These are phyloP conservation scores for Euphorbia tirucalli DNA, from an alignment of 345 rosid genomes.

Conservation along the genomic window DNA sequence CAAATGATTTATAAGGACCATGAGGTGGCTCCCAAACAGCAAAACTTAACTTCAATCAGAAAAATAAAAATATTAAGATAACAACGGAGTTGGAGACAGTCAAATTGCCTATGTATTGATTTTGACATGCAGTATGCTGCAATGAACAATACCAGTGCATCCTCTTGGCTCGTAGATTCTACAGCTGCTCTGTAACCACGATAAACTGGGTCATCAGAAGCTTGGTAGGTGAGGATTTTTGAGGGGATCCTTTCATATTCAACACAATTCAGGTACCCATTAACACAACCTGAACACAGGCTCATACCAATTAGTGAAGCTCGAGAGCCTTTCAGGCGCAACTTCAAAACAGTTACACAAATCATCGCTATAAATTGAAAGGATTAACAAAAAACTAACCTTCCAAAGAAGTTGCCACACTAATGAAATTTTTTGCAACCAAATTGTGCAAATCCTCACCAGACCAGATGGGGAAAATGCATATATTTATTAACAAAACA, in stretches of 20 bases:
- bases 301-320: slow-evolving; percentile 18
- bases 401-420: slow-evolving; percentile 85
- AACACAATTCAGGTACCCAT: slow-evolving; percentile 64
- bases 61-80: not conserved
- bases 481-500: slow-evolving; percentile 67
- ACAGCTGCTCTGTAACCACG: slow-evolving; percentile 87
- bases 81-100: slow-evolving; percentile 13
- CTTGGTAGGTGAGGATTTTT: slow-evolving; percentile 82
- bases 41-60: slow-evolving; percentile 61
- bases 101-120: not conserved
- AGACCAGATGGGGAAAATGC: slow-evolving; percentile 96
- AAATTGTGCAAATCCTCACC: slow-evolving; percentile 90
- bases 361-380: not conserved
- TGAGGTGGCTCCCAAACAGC: slow-evolving; percentile 99
- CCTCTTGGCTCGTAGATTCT: slow-evolving; percentile 89
- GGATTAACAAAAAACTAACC: slow-evolving; percentile 34
- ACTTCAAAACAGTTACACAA: not conserved
- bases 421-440: slow-evolving; percentile 81
- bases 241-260: slow-evolving; percentile 79
- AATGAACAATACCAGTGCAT: slow-evolving; percentile 60
- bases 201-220: slow-evolving; percentile 83
- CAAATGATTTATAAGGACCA: slow-evolving; percentile 70
- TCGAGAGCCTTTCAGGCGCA: not conserved
- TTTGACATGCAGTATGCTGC: slow-evolving; percentile 4
- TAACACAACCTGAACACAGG: slow-evolving; percentile 57